Evolutionary conservation across 768 basidiomycete genomes (phyloP).

Genomic region (Suillus subaureus): DNA sequence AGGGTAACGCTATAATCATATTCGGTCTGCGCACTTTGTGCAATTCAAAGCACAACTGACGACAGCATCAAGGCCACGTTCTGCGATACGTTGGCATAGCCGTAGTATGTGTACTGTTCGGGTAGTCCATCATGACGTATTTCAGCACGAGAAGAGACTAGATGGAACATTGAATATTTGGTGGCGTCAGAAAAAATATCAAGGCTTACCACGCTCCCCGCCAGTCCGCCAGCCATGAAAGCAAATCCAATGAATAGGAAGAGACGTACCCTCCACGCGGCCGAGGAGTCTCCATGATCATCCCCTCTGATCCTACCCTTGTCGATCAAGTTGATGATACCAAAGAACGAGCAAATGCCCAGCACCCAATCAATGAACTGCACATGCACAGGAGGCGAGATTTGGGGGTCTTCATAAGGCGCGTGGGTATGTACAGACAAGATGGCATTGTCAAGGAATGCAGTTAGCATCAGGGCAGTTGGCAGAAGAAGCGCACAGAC

Average conservation of each 20-base stretch:
- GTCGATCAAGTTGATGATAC: conserved; percentile 94
- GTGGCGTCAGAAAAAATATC: background rate
- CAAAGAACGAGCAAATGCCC: conserved; percentile 88
- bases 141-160: conserved; percentile 91
- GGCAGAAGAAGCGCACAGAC: conserved; percentile 54
- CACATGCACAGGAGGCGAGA: conserved; percentile 78
- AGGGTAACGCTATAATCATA: conserved; percentile 92
- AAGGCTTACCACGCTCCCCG: conserved; percentile 89
- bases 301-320: conserved; percentile 85
- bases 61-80: conserved; percentile 86
- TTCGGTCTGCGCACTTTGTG: conserved; percentile 82
- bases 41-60: conserved; percentile 88
- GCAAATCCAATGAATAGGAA: conserved; percentile 96
- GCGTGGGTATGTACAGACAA: conserved; percentile 84
- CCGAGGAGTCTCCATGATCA: conserved; percentile 78
- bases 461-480: conserved; percentile 2
- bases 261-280: conserved; percentile 89
- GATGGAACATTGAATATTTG: background rate
- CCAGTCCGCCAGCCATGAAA: conserved; percentile 95
- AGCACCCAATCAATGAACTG: conserved; percentile 98
- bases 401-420: conserved; percentile 70
- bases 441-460: conserved; percentile 85
- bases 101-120: conserved; percentile 85
- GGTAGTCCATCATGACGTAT: conserved; percentile 76
- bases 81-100: conserved; percentile 94